Evolutionary conservation across 2,329 filamentous ascomycete species (phyloP), one percentile per base, ranked within the genome.

Genomic region (Diaporthe ampelina): DNA sequence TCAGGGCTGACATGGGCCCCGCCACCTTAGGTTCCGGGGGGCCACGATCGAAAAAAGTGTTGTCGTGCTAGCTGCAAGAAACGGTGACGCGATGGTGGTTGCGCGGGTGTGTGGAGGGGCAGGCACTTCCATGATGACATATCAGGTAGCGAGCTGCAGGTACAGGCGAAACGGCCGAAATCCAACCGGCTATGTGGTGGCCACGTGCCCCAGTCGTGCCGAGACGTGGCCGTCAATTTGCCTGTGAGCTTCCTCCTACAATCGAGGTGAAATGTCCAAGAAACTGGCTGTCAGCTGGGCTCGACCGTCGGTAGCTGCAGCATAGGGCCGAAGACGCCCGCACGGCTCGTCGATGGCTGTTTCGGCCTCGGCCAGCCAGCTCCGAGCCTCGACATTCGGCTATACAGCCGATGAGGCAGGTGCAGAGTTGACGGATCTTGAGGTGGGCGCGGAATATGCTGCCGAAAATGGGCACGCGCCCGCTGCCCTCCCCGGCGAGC

Each of bases 71-170:
- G 48, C n/a, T n/a, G 35, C 35, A 63, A 43, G 6, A 24, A 59
- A 35, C 24, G 52, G 45, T 59, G 52, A 40, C 32, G 29, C 26
- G 37, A 32, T 40, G 32, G 57, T 32, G 8, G 26, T 15, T n/a
- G 57, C 26, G 48, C 8, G 35, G 57, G 48, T 54, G n/a, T 40
- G 11, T 50, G 52, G 56, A 26, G 13, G 24, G 45, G 57, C 57
- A 37, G 45, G 57, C 57, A 54, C 24, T 63, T 48, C 43, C 32
- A 72, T 43, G 43, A 43, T 61, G 69, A 52, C 69, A 40, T 26
- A 48, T 17, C 43, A 48, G 21, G 32, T 26, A 45, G 70, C 32
- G 48, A 54, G 45, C 70, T 72, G 70, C 70, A 72, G 70, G 70
- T 65, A 72, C 70, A 54, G 48, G 19, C 63, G 17, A 61, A 72